phyloP scores from a whole-genome alignment of 768 basidiomycete genomes.

The Chiua virens region DNA sequence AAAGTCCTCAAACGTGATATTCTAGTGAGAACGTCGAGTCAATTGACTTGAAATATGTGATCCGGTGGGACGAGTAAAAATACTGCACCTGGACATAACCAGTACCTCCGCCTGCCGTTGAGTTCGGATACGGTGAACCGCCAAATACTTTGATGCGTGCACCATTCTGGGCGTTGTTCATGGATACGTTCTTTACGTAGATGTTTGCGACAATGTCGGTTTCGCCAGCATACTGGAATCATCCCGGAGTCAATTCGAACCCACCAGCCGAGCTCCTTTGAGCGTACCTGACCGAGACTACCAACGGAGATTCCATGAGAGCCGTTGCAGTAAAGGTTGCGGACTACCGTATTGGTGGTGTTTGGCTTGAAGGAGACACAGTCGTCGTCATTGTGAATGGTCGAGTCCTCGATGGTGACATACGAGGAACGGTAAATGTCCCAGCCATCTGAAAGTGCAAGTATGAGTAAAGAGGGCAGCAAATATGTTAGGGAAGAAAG shows the following conservation, averaged over 20 bases:
- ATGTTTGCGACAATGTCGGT: constrained; percentile 47
- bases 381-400: constrained; percentile 44
- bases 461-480: constrained; percentile 16
- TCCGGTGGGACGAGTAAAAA: neutral
- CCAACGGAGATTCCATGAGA: constrained; percentile 47
- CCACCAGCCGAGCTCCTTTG: constrained; percentile 31
- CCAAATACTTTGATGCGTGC: constrained; percentile 55
- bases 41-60: neutral
- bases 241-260: neutral
- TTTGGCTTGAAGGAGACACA: constrained; percentile 31
- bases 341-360: constrained; percentile 41
- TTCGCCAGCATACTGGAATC: constrained; percentile 34
- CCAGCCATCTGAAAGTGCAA: constrained; percentile 40
- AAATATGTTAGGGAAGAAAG: neutral
- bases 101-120: constrained; percentile 42
- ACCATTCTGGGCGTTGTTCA: constrained; percentile 48
- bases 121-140: constrained; percentile 40
- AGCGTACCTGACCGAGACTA: constrained; percentile 41
- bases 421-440: constrained; percentile 45
- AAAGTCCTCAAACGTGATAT: constrained; percentile 26
- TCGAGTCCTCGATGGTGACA: constrained; percentile 37
- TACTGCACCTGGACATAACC: constrained; percentile 39
- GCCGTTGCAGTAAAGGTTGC: constrained; percentile 42
- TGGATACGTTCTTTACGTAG: constrained; percentile 40
- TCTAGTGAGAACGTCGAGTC: constrained; percentile 1